Base-by-base conservation (phyloP, 148 eudicot species). In the Nepenthes mirabilis region DNA sequence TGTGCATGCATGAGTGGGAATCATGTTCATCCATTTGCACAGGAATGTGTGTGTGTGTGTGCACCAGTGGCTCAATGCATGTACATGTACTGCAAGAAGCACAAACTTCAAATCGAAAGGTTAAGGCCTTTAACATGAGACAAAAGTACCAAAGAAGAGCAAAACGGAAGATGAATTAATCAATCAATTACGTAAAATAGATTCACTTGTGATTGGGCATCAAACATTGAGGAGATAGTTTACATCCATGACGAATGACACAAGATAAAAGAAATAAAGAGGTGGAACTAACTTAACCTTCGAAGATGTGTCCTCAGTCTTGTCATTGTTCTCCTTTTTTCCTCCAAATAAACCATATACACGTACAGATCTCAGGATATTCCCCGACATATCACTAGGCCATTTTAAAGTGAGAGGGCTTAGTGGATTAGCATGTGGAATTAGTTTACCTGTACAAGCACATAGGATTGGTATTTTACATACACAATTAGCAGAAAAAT, bases 321-420 rank as follows among this genome's bases (percentile, higher is more conserved):
- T 80, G 14, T 84, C 86, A 68, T 55, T 58, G 36, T 65, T 71
- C n/a, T 83, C 81, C 72, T 88, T 88, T 65, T 83, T 83, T 36
- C 96, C 96, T 65, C 95, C 95, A 68, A 88, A 88, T 55, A 88
- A 70, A 70, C 69, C 83, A 67, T 69, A 65, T 34, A 84, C 66
- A 60, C 67, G 73, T 40, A 78, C 52, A 37, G 83, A 75, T 60
- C 77, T 73, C 34, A 57, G 57, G 34, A 40, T 36, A 53, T 52
- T 77, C 33, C 58, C 58, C 55, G 71, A 43, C 66, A 66, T 59
- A 60, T 14, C 61, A 47, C 37, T 62, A 14, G 60, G 52, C 80
- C 74, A 68, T 37, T 64, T 2, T 69, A 77, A 69, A 59, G 74
- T 59, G 47, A 59, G 68, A 45, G 59, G 58, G 10, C 64, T 71